Evolutionary conservation across 1,139 yeast genomes (phyloP).

Genomic region (Yamadazyma membranifaciens): DNA sequence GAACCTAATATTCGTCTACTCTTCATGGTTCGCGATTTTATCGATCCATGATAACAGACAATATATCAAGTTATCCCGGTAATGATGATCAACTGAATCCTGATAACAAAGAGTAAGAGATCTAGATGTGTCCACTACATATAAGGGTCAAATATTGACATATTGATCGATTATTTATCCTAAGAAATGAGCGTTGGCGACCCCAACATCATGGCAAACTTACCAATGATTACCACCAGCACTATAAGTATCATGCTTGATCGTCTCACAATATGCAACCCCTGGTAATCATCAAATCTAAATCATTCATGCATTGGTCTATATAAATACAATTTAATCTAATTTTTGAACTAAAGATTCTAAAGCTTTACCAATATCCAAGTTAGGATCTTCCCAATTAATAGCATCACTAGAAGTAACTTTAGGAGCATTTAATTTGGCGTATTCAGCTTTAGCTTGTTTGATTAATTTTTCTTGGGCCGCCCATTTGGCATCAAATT

Average conservation of each 20-base stretch:
- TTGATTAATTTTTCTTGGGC: constrained; percentile 74
- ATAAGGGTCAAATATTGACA: no score
- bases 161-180: no score
- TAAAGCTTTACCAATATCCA: constrained; percentile 66
- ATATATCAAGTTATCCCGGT: no score
- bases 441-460: constrained; percentile 87
- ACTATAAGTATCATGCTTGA: no score
- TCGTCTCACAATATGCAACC: background rate
- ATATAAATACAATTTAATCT: constrained; percentile 24
- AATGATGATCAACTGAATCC: no score
- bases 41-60: background rate
- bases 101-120: no score
- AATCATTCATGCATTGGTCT: constrained; percentile 8
- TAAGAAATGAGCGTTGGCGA: no score
- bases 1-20: constrained; percentile 8
- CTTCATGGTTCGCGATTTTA: constrained; percentile 2
- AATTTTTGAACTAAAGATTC: constrained; percentile 45
- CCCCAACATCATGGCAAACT: no score
- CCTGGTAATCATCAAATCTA: background rate
- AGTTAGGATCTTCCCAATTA: constrained; percentile 87
- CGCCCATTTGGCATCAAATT: constrained; percentile 58
- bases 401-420: constrained; percentile 46
- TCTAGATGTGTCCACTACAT: no score
- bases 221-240: no score
- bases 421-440: constrained; percentile 58